These are phyloP conservation scores for Clathrospora elynae DNA, from an alignment of 2,329 filamentous ascomycete species.

Conservation along the genomic window DNA sequence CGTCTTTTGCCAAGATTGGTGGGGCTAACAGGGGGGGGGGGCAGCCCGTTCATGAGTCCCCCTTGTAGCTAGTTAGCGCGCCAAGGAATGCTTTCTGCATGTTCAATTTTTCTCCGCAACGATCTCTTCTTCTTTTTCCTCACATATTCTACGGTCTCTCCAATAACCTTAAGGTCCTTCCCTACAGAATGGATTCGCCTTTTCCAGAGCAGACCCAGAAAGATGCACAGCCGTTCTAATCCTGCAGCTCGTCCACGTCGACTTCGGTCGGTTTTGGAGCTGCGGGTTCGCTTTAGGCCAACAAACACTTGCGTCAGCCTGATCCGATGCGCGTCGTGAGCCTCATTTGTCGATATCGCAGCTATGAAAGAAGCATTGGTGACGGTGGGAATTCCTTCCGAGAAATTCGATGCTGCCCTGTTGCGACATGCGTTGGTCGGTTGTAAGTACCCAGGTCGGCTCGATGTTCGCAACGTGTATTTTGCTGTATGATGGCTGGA, in stretches of 20 bases:
- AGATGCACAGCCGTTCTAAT: constrained; percentile 49
- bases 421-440: constrained; percentile 15
- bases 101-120: constrained; percentile 10
- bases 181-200: constrained; percentile 34
- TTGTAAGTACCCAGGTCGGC: constrained; percentile 6
- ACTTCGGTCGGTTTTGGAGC: constrained; percentile 43
- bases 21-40: too few relatives aligned
- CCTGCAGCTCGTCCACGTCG: constrained; percentile 45
- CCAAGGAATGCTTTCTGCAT: constrained; percentile 4
- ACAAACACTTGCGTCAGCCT: constrained; percentile 27
- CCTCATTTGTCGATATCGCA: neutral
- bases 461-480: constrained; percentile 15
- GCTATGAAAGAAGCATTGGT: neutral
- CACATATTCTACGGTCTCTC: constrained; percentile 41
- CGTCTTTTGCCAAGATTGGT: too few relatives aligned
- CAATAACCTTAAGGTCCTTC: constrained; percentile 35
- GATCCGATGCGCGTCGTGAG: neutral
- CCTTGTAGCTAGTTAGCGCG: constrained; percentile 9
- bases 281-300: constrained; percentile 50
- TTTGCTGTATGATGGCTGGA: constrained; percentile 16
- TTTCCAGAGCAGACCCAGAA: constrained; percentile 45
- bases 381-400: neutral
- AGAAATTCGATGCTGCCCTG: neutral
- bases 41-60: too few relatives aligned
- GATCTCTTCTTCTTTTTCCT: constrained; percentile 23